phyloP scores from a whole-genome alignment of 805 yeast genomes.

The Wickerhamomyces xylosicus region DNA sequence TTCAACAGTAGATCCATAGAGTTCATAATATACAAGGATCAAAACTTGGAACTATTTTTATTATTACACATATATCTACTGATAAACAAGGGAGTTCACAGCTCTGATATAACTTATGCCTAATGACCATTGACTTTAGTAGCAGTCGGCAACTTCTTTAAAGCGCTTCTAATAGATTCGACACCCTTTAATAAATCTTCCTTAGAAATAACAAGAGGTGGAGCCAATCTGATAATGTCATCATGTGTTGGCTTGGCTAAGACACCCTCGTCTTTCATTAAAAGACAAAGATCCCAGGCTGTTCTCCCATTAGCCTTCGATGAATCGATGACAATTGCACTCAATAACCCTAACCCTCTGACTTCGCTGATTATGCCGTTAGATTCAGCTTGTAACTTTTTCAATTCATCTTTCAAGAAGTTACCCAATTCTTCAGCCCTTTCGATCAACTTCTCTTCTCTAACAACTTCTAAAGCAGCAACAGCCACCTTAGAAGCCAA shows the following conservation, averaged over 20 bases:
- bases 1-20: no score
- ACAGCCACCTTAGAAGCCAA: slow-evolving; percentile 86
- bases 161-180: slow-evolving; percentile 52
- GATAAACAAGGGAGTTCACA: no score
- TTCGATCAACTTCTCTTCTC: slow-evolving; percentile 77
- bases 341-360: slow-evolving; percentile 65
- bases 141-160: slow-evolving; percentile 44
- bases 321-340: slow-evolving; percentile 87
- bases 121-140: slow-evolving; percentile 20
- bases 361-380: slow-evolving; percentile 49
- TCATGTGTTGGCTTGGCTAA: slow-evolving; percentile 96
- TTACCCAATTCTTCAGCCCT: slow-evolving; percentile 67
- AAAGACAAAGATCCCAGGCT: slow-evolving; percentile 92
- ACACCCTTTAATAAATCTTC: slow-evolving; percentile 81
- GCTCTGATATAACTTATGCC: background rate
- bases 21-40: no score
- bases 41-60: no score
- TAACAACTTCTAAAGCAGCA: slow-evolving; percentile 86
- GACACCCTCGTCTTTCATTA: slow-evolving; percentile 82
- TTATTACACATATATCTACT: background rate
- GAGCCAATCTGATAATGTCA: slow-evolving; percentile 90
- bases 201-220: slow-evolving; percentile 85
- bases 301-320: slow-evolving; percentile 76
- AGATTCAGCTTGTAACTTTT: slow-evolving; percentile 39
- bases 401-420: slow-evolving; percentile 50